These are phyloP conservation scores for Pilasporangium apinafurcum DNA, from an alignment of 352 stramenopile species.

Conservation along the genomic window DNA sequence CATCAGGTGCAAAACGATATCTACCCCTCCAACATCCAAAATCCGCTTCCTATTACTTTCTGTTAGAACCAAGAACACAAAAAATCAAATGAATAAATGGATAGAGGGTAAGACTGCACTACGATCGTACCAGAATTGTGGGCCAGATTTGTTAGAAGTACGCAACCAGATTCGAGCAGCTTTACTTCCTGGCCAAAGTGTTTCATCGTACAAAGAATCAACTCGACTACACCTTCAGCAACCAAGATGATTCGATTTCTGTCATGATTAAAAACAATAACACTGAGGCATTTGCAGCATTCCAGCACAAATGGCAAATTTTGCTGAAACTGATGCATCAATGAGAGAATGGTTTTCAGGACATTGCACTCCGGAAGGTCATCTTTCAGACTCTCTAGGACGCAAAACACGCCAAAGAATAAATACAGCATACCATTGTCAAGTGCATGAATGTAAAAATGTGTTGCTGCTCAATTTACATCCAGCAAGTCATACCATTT, in stretches of 20 bases:
- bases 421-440: too few species aligned
- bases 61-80: too few species aligned
- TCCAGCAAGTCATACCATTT: slow-evolving; percentile 13
- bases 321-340: slow-evolving; percentile 52
- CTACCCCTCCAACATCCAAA: slow-evolving; percentile 56
- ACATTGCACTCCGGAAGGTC: slow-evolving; percentile 64
- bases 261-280: slow-evolving; percentile 68
- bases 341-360: slow-evolving; percentile 44
- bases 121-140: slow-evolving; percentile 58
- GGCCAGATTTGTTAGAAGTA: slow-evolving; percentile 82
- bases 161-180: slow-evolving; percentile 69
- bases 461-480: background rate
- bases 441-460: slow-evolving; percentile 5
- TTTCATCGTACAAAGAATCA: slow-evolving; percentile 57
- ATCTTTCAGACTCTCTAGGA: slow-evolving; percentile 57
- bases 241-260: slow-evolving; percentile 72
- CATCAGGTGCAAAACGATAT: slow-evolving; percentile 81
- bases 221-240: slow-evolving; percentile 52
- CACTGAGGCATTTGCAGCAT: slow-evolving; percentile 68
- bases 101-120: too few species aligned
- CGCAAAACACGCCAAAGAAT: background rate
- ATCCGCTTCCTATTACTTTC: slow-evolving; percentile 83
- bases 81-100: slow-evolving; percentile 3
- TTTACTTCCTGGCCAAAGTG: slow-evolving; percentile 40
- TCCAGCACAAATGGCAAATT: slow-evolving; percentile 68